Evolutionary conservation across 176 grass and related monocot genomes (phyloP).

Genomic region (Dactylis glomerata): DNA sequence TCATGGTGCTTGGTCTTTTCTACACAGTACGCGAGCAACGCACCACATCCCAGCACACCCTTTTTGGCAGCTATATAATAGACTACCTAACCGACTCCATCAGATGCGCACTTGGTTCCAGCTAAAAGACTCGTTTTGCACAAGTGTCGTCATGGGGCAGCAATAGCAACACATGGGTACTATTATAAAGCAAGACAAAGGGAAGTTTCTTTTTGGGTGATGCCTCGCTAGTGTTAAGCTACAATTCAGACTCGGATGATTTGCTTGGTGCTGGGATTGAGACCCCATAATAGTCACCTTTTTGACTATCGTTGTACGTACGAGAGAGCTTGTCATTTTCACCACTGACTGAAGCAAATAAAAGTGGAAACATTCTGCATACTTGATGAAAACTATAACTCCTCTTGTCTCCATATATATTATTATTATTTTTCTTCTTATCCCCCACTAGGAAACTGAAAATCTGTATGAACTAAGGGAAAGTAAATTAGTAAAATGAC

Average conservation of each 20-base stretch:
- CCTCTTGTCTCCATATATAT: no score
- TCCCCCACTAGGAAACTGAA: no score
- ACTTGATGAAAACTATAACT: conserved; percentile 22
- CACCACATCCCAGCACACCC: not conserved
- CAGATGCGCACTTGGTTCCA: conserved; percentile 2
- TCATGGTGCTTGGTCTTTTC: conserved; percentile 28
- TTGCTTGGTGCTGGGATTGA: conserved; percentile 11
- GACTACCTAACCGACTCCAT: conserved; percentile 29
- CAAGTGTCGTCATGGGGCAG: not conserved
- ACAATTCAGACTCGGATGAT: conserved; percentile 6
- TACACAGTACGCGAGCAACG: not conserved
- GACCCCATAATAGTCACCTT: conserved; percentile 4
- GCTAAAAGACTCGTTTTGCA: conserved; percentile 37
- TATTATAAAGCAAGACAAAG: not conserved
- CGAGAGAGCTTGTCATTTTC: conserved; percentile 42
- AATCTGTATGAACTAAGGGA: no score
- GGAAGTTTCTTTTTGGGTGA: not conserved
- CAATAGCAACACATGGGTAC: not conserved
- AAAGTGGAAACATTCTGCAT: not conserved
- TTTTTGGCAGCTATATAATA: not conserved
- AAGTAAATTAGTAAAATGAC: no score
- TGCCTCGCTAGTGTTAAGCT: conserved; percentile 6
- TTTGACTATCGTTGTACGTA: not conserved
- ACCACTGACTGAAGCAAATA: conserved; percentile 36
- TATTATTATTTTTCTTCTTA: no score